Percentiles rank a stretch among this genome's conserved stretches.
Evolutionary conservation across 352 stramenopile genomes (phyloP).

Genomic region (Pythium angustatum): DNA sequence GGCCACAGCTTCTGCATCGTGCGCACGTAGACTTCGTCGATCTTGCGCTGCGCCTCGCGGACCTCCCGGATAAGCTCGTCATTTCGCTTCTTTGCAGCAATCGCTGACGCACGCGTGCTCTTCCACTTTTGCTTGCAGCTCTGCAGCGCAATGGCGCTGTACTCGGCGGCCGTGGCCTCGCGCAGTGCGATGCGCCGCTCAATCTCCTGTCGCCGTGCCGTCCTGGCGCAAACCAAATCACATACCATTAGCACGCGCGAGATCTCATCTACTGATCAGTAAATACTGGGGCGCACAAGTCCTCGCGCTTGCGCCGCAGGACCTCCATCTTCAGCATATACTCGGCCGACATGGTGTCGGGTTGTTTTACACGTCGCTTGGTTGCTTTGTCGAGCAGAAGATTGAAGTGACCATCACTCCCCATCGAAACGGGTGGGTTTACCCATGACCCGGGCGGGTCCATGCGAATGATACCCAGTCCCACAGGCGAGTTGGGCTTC

Average conservation of each 20-base stretch:
- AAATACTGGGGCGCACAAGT: slow-evolving; percentile 39
- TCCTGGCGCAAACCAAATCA: slow-evolving; percentile 33
- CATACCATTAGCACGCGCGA: slow-evolving; percentile 1
- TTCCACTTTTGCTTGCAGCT: slow-evolving; percentile 71
- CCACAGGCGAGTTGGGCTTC: too few species aligned
- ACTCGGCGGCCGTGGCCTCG: slow-evolving; percentile 77
- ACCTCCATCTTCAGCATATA: slow-evolving; percentile 65
- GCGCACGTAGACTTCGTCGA: slow-evolving; percentile 45
- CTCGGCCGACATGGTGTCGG: slow-evolving; percentile 51
- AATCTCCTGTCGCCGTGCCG: slow-evolving; percentile 50
- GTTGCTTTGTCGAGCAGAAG: slow-evolving; percentile 6
- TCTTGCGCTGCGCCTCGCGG: slow-evolving; percentile 49
- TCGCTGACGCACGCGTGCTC: slow-evolving; percentile 36
- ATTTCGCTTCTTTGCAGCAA: slow-evolving; percentile 55
- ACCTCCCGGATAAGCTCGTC: slow-evolving; percentile 62
- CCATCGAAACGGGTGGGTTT: neutral
- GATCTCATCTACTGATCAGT: neutral
- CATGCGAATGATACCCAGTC: too few species aligned
- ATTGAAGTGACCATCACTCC: slow-evolving; percentile 23
- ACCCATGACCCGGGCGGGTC: neutral
- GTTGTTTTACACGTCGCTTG: neutral
- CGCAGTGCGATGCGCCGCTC: slow-evolving; percentile 73
- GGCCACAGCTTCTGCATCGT: slow-evolving; percentile 48
- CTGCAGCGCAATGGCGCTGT: slow-evolving; percentile 66
- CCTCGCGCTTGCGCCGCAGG: slow-evolving; percentile 51